These are phyloP conservation scores for Periconia sp. DNA, from an alignment of 2,329 filamentous ascomycete species.

Conservation along the genomic window DNA sequence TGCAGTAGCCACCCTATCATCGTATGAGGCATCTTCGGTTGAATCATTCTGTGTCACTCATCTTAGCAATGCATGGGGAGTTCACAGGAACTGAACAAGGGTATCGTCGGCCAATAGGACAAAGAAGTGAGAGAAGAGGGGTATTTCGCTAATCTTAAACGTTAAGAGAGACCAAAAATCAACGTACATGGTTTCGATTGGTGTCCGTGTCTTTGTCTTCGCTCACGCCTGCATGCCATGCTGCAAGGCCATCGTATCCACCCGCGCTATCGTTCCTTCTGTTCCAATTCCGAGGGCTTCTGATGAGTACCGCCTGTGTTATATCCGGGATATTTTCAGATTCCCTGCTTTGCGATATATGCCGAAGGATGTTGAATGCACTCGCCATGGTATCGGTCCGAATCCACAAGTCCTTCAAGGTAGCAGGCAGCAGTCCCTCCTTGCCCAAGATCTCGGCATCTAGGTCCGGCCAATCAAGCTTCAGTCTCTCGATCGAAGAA, in stretches of 20 bases:
- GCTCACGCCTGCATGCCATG: too few relatives aligned
- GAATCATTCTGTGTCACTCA: slow-evolving; percentile 4
- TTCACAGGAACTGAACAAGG: not conserved
- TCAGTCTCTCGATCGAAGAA: slow-evolving; percentile 19
- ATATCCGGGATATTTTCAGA: slow-evolving; percentile 15
- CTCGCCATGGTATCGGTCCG: slow-evolving; percentile 13
- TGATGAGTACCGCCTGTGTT: slow-evolving; percentile 26
- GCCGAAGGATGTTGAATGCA: slow-evolving; percentile 21
- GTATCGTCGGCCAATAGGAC: too few relatives aligned
- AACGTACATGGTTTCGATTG: slow-evolving; percentile 1
- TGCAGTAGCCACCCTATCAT: slow-evolving; percentile 10
- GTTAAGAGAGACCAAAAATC: not conserved
- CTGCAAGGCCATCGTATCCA: too few relatives aligned
- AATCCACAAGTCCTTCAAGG: slow-evolving; percentile 25
- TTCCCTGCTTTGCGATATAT: slow-evolving; percentile 14
- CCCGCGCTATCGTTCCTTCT: too few relatives aligned
- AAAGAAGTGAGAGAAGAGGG: too few relatives aligned
- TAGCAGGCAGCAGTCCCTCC: slow-evolving; percentile 16
- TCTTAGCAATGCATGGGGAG: slow-evolving; percentile 3
- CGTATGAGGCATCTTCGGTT: slow-evolving; percentile 4
- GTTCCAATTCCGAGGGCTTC: slow-evolving; percentile 8
- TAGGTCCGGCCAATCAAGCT: slow-evolving; percentile 35
- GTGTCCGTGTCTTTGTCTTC: slow-evolving; percentile 1
- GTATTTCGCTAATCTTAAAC: too few relatives aligned
- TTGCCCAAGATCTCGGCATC: slow-evolving; percentile 18